Evolutionary conservation across 1,284 basidiomycete species (phyloP).

Genomic region (Marasmius tenuissimus): DNA sequence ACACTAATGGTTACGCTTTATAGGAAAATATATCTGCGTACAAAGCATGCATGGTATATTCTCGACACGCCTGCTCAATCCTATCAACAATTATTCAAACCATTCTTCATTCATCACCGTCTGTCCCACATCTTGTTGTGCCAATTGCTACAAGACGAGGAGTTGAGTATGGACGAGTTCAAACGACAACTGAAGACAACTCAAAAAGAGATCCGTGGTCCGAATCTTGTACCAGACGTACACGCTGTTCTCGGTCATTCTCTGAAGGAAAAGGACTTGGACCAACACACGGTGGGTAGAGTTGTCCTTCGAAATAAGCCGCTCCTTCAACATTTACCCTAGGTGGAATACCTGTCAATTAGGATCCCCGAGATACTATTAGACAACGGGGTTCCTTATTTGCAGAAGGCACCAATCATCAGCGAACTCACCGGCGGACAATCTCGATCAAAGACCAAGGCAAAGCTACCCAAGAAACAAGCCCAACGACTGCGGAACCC

Average conservation of each 20-base stretch:
- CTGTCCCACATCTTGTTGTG: constrained; percentile 46
- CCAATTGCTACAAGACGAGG: constrained; percentile 29
- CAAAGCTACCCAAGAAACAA: constrained; percentile 23
- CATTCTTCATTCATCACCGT: constrained; percentile 49
- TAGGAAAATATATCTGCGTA: constrained; percentile 43
- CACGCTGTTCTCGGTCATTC: constrained; percentile 29
- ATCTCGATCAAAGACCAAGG: neutral
- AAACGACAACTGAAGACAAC: constrained; percentile 25
- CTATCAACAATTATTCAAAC: constrained; percentile 42
- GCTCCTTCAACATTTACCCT: too few relatives aligned
- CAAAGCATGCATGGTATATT: constrained; percentile 61
- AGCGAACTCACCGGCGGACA: constrained; percentile 12
- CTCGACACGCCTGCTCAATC: constrained; percentile 42
- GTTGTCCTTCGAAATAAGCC: too few relatives aligned
- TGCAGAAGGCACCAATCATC: neutral
- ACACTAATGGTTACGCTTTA: constrained; percentile 3
- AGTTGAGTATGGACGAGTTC: constrained; percentile 39
- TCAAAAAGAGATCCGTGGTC: neutral
- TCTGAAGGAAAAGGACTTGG: neutral
- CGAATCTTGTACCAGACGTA: constrained; percentile 18
- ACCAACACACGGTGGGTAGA: too few relatives aligned
- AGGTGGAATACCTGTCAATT: too few relatives aligned
- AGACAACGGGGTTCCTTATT: too few relatives aligned
- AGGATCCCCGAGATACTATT: too few relatives aligned
- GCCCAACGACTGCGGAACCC: constrained; percentile 41